Base-by-base conservation (phyloP, 345 rosid species). In the Nasturtium officinale region DNA sequence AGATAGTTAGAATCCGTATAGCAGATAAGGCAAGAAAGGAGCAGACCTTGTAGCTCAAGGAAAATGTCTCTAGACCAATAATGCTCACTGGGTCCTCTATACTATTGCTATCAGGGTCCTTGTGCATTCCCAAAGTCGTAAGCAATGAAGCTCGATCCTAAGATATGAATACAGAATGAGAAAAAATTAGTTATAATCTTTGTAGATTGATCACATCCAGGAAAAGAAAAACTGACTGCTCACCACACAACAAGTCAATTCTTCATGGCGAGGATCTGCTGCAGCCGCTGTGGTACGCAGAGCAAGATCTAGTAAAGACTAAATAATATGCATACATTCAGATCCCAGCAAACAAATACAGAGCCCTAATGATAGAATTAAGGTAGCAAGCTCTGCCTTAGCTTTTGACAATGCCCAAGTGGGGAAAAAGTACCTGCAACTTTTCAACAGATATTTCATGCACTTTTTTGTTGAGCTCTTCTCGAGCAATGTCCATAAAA, bases 241-340 rank as follows among this genome's bases (percentile, higher is more conserved):
- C 80, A 95, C 99, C 82, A 95, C 93, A 80, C 85, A 85, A 80
- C 99, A 91, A 60, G 96, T 91, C 81, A 95, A 83, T 83, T 95
- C 97, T 82, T 90, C 97, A 37, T 91, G 91, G 77, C 96, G 87
- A 73, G 96, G 97, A 84, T 95, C 98, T 74, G 96, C 89, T 29
- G 93, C 96, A 80, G 97, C 99, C 43, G 98, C 96, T 65, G 98
- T 90, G 35, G 96, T 85, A 55, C 93, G 93, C 62, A 91, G 79
- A 77, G 99, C 99, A 77, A 95, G 96, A 83, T 95, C 99, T 82
- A 91, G 88, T 67, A 95, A 81, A 76, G 99, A 91, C 97, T 95
- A 70, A 10, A 67, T 21, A 53, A 51, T 56, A 65, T 37, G 15
- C 3, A 55, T 12, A 35, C 50, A 56, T 70, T 82, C 29, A 68